phyloP scores from a whole-genome alignment of 768 basidiomycete species.

The Calocera cornea region DNA sequence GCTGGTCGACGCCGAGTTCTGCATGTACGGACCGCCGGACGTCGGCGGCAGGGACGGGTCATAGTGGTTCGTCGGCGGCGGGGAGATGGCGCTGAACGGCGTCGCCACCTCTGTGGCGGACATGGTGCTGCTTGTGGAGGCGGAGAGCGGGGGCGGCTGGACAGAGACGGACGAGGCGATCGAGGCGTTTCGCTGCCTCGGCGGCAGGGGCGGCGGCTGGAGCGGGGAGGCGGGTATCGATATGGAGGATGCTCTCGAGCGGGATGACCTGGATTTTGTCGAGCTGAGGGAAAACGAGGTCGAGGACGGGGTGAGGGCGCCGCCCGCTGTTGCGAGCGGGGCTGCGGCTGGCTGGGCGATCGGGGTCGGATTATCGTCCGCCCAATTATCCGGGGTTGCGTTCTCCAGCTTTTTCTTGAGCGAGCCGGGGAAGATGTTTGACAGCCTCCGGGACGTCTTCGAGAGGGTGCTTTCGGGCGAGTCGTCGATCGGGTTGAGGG shows the following conservation, averaged over 20 bases:
- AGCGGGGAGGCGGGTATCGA: not conserved
- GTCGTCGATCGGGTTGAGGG: conserved; percentile 1
- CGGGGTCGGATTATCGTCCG: not conserved
- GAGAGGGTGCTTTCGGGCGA: not conserved
- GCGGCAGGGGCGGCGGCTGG: not conserved
- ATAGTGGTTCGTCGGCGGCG: not conserved
- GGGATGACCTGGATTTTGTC: not conserved
- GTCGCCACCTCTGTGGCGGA: not conserved
- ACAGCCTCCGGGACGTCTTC: not conserved
- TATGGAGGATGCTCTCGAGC: not conserved
- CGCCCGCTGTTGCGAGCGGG: not conserved
- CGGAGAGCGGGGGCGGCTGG: not conserved
- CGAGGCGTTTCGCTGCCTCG: not conserved
- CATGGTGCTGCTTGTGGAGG: not conserved
- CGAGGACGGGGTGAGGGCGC: not conserved
- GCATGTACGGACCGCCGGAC: not conserved
- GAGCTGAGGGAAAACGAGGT: not conserved
- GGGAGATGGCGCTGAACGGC: not conserved
- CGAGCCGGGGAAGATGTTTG: not conserved
- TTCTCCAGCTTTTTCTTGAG: not conserved
- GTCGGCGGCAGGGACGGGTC: not conserved
- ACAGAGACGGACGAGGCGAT: not conserved
- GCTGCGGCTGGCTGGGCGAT: not conserved
- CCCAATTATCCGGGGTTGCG: not conserved
- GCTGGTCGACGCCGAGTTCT: not conserved